Percentiles rank a stretch among this genome's conserved stretches.
These are phyloP conservation scores for Hyparrhenia diplandra DNA, from an alignment of 176 grass and related monocot genomes.

Conservation along the genomic window DNA sequence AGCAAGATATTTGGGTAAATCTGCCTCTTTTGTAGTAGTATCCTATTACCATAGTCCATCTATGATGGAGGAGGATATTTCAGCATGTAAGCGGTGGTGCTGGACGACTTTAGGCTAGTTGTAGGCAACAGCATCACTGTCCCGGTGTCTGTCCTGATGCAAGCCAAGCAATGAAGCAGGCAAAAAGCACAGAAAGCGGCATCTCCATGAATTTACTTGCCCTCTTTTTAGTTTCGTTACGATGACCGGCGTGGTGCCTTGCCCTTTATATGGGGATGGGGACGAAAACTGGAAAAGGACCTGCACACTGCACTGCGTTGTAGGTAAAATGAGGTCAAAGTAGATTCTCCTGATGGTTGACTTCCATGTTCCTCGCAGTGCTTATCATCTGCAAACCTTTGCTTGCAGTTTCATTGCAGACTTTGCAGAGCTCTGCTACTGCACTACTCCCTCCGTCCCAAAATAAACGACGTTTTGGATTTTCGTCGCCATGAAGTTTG, in stretches of 20 bases:
- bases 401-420: too few relatives aligned
- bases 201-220: not conserved
- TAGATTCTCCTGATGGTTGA: too few relatives aligned
- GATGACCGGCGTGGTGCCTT: not conserved
- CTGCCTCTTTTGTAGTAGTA: not conserved
- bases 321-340: not conserved
- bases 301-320: not conserved
- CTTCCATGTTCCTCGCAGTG: too few relatives aligned
- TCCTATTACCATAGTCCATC: too few relatives aligned
- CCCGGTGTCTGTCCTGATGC: slow-evolving; percentile 2
- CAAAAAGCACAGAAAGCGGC: not conserved
- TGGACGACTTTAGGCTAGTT: too few relatives aligned
- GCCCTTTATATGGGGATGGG: not conserved
- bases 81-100: not conserved
- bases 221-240: not conserved
- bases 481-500: too few relatives aligned
- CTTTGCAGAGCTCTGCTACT: too few relatives aligned
- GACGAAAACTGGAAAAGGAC: not conserved
- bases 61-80: slow-evolving; percentile 11
- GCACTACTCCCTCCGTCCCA: too few relatives aligned
- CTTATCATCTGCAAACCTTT: too few relatives aligned
- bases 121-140: not conserved
- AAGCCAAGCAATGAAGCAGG: not conserved
- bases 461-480: too few relatives aligned
- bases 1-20: not conserved